Conservation (phyloP, 768 basidiomycete genomes). For the Favolaschia claudopus region DNA sequence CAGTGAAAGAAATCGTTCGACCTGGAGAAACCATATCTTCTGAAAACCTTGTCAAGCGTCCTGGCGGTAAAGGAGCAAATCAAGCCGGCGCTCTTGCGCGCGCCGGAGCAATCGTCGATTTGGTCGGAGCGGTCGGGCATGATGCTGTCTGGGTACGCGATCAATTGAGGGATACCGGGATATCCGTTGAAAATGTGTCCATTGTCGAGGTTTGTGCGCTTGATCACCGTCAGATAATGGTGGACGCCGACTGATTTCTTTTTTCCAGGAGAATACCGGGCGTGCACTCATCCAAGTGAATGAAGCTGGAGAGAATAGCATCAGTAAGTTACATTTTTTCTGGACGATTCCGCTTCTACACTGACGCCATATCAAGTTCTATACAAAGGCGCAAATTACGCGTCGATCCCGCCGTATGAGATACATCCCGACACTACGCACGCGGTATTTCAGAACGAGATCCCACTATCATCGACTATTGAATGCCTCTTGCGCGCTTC, state of each 20-base stretch:
- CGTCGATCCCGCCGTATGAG: conserved; percentile 38
- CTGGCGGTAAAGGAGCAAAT: conserved; percentile 72
- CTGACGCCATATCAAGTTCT: conserved; percentile 48
- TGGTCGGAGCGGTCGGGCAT: conserved; percentile 61
- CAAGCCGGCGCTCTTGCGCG: conserved; percentile 65
- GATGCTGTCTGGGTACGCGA: conserved; percentile 61
- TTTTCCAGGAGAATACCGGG: conserved; percentile 56
- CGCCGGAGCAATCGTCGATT: conserved; percentile 55
- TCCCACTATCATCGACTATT: conserved; percentile 51
- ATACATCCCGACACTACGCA: conserved; percentile 51
- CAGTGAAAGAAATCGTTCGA: conserved; percentile 60
- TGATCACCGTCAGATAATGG: neutral
- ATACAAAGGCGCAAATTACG: conserved; percentile 66
- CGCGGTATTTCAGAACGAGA: conserved; percentile 68
- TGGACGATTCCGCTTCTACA: neutral
- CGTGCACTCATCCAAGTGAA: conserved; percentile 69
- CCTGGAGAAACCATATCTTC: conserved; percentile 71
- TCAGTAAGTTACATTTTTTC: conserved; percentile 62
- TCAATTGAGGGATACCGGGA: conserved; percentile 46
- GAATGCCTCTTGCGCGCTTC: conserved; percentile 43
- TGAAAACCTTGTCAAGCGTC: conserved; percentile 51
- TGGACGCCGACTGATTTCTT: neutral
- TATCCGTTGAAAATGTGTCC: conserved; percentile 47
- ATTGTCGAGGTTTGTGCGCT: conserved; percentile 46
- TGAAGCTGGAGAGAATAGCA: conserved; percentile 66